phyloP scores from a whole-genome alignment of 805 yeast genomes.

The Candida rishiriensis region DNA sequence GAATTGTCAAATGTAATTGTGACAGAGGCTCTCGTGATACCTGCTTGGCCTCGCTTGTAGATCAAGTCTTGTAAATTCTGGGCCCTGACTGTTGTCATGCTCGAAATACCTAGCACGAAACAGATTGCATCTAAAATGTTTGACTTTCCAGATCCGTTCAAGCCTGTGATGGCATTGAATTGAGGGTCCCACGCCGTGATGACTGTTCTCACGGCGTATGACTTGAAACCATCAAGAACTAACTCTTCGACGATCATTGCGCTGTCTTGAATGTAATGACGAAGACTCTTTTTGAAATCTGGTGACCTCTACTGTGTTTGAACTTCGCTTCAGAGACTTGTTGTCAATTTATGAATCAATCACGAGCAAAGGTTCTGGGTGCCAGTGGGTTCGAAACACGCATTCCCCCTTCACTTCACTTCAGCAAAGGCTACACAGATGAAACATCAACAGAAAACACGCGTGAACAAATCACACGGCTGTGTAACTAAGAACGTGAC shows the following conservation, averaged over 20 bases:
- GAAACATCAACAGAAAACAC: too few relatives aligned
- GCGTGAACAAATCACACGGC: too few relatives aligned
- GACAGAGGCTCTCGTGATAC: slow-evolving; percentile 94
- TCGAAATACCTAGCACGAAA: slow-evolving; percentile 93
- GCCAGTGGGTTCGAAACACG: too few relatives aligned
- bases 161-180: slow-evolving; percentile 96
- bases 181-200: slow-evolving; percentile 94
- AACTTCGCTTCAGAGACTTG: too few relatives aligned
- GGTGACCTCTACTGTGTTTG: too few relatives aligned
- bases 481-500: too few relatives aligned
- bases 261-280: too few relatives aligned
- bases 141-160: slow-evolving; percentile 97
- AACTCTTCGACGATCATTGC: slow-evolving; percentile 91
- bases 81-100: slow-evolving; percentile 94
- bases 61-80: slow-evolving; percentile 89
- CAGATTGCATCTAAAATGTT: slow-evolving; percentile 96
- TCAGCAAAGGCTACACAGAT: too few relatives aligned
- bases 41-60: slow-evolving; percentile 97
- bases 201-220: slow-evolving; percentile 95
- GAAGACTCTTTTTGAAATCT: too few relatives aligned
- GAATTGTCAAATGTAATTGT: slow-evolving; percentile 91
- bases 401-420: too few relatives aligned
- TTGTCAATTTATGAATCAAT: too few relatives aligned
- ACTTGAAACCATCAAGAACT: slow-evolving; percentile 95
- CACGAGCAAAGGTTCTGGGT: too few relatives aligned